Base-by-base conservation (phyloP, 1,139 yeast species). In the Diutina neorugosa region DNA sequence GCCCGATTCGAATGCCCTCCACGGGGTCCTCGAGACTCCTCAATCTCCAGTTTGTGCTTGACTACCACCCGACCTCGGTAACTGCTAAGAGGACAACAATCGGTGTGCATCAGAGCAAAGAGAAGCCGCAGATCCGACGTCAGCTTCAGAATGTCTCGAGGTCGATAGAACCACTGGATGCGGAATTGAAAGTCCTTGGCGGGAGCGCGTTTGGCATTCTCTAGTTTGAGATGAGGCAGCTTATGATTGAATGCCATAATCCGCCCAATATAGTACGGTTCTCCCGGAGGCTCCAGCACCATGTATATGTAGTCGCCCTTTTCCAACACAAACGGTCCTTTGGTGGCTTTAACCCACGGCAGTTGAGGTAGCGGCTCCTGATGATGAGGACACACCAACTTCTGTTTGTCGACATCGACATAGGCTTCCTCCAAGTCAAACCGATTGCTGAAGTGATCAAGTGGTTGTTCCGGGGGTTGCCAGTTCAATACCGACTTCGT, bases 271-370 rank as follows among this genome's bases (percentile, higher is more conserved):
- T 88, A 90, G 69, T 87, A 91, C 0, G 98, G 97, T 61, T 91
- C 98, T 1, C 96, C 95, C 0, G 96, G 93, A 0, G 97, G 97
- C 64, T 89, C 97, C 58, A 95, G 83, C 25, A 90, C 76, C 81
- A 93, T 82, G 64, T 87, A 91, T 5, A 91, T 85, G 58, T 77
- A 84, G 55, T 91, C 96, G 23, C 80, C 81, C 56, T 78, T 79
- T 7, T 58, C 58, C 20, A 80, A 58, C 46, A 61, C 63, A 53
- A 68, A 68, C 1, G 56, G 44, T 31, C 14, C n/a, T 8, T 18
- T 16, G 7, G 37, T n/a, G 5, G 20, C 18, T 9, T 14, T 14
- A 9, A 16, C 7, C 40, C 31, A 25, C 21, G 21, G 40, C 40
- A 27, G 40, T n/a, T 11, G 12, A 9, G 18, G 21, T 3, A 19